Evolutionary conservation across 148 eudicot species (phyloP), one percentile per base, ranked within the genome.

Genomic region (Chenopodium quinoa): DNA sequence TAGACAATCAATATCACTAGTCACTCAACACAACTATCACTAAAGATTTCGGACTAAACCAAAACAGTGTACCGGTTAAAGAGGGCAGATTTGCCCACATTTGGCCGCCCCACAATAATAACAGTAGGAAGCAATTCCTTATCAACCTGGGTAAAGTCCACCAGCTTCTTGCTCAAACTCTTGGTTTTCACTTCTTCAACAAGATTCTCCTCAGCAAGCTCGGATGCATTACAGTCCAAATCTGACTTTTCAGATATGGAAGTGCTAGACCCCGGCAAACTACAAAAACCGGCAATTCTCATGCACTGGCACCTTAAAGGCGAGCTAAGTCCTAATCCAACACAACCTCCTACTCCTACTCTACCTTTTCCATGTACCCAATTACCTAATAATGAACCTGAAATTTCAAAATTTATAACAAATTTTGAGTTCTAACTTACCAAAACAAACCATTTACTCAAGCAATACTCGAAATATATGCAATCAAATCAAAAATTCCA

Each of bases 51-150:
- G 54, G 22, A 63, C 56, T 7, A 22, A 52, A 65, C 0, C 77
- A 27, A 73, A 73, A 23, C 65, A 80, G 81, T 88, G 79, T 81
- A 96, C 98, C 98, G 94, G 84, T 96, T 96, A 83, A 92, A 96
- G 69, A 96, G 83, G 32, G 99, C 98, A 23, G 99, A 96, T 85
- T 96, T 96, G 40, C 99, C 99, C 54, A 96, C 99, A 87, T 96
- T 96, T 4, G 98, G 99, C 48, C 99, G 91, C 37, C 99, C 99
- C 25, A 96, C 83, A 27, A 94, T 86, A 64, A 96, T 34, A 14
- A 94, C 91, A 65, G 92, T 92, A 46, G 99, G 99, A 85, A 96
- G 98, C 89, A 90, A 86, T 77, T 83, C 87, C 76, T 91, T 86
- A 78, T 88, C 90, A n/a, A 92, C 83, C 75, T 91, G 83, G 22